Base-by-base conservation (phyloP, 495 filamentous ascomycete genomes). In the Penicillium herquei region DNA sequence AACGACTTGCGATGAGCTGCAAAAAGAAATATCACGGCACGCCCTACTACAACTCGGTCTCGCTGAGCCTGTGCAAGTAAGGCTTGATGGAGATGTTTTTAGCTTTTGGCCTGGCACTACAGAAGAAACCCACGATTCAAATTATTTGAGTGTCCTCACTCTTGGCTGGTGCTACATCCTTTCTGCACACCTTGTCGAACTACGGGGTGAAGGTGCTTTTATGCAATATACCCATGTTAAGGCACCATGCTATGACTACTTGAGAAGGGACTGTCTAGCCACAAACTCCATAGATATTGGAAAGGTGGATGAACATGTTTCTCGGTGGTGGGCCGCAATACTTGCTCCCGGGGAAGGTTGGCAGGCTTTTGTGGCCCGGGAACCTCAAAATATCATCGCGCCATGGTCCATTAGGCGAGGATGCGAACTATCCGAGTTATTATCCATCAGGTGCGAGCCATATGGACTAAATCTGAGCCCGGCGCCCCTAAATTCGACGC, bases 51-150 rank as follows among this genome's bases (percentile, higher is more conserved):
- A 52, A 5, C 9, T 62, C 47, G 59, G 54, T 11, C 54, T 34
- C 13, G 39, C 14, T 33, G 32, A 14, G 37, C 16, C 54, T 10
- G 43, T 52, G 7, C 51, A 54, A 3, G 44, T 46, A 13, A 54
- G 14, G n/a, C 37, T 57, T 35, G 9, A 35, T 39, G 59, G 59
- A 30, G 18, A 12, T 13, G 51, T 26, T 6, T 62, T 62, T 41
- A 37, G 10, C 33, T 26, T n/a, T 37, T 53, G 51, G 51, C 34
- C 44, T 35, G 41, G 51, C 39, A 53, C 51, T 3, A 46, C 39
- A 35, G 51, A 44, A 13, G 33, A 53, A 18, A 21, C 18, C 30
- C 18, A 39, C 3, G 31, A 31, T 1, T 14, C 30, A 1, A 53
- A 53, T 7, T 53, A 44, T 33, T 3, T 53, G 3, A 30, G 51